phyloP scores from a whole-genome alignment of 257 asterid genomes.

The Salvia miltiorrhiza region DNA sequence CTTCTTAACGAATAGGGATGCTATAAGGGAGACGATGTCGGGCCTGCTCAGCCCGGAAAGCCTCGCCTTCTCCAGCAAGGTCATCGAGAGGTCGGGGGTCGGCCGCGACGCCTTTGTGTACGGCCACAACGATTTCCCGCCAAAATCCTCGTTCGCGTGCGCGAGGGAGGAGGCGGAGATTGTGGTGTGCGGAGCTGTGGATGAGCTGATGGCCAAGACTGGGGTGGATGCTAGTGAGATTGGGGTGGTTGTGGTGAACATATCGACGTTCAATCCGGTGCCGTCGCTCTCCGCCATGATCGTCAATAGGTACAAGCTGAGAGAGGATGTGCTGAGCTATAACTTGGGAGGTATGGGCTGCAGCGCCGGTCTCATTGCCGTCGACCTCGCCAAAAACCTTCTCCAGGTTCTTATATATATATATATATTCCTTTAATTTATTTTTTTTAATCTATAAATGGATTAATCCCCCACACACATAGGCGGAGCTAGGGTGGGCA shows the following conservation, averaged over 20 bases:
- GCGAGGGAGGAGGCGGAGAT: conserved; percentile 35
- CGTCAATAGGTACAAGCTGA: conserved; percentile 39
- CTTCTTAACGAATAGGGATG: background rate
- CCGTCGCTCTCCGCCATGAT: conserved; percentile 49
- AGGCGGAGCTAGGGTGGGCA: no score
- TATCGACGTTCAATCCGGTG: conserved; percentile 30
- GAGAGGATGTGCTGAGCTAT: conserved; percentile 32
- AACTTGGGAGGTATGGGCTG: conserved; percentile 50
- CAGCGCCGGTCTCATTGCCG: conserved; percentile 41
- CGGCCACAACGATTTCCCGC: conserved; percentile 8
- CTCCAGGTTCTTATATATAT: conserved; percentile 32
- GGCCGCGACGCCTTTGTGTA: background rate
- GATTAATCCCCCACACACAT: no score
- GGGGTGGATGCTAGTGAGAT: conserved; percentile 28
- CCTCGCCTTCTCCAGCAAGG: background rate
- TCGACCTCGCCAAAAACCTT: conserved; percentile 42
- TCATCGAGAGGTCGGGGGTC: conserved; percentile 19
- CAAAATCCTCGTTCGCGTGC: conserved; percentile 10
- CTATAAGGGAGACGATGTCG: background rate
- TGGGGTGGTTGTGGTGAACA: conserved; percentile 39
- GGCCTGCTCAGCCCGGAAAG: conserved; percentile 8
- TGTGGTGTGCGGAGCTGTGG: conserved; percentile 30
- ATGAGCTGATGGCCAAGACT: conserved; percentile 31
- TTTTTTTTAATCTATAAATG: no score
- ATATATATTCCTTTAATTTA: no score